Evolutionary conservation across 805 yeast species (phyloP), one percentile per base, ranked within the genome.

Genomic region (Barnettozyma populi): DNA sequence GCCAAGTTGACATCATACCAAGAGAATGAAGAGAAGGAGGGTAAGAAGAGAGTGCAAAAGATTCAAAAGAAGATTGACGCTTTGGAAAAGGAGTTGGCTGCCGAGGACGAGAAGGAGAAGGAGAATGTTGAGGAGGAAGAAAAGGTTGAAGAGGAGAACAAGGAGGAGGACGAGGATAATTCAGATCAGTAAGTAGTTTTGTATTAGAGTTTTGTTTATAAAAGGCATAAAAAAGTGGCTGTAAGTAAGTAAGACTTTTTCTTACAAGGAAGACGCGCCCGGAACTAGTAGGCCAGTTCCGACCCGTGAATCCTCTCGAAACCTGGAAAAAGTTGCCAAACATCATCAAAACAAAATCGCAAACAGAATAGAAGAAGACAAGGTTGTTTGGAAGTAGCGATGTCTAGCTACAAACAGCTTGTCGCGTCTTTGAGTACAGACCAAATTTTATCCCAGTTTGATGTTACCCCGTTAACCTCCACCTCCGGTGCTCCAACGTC

Each of bases 21-120:
- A 66, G 73, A 75, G 43, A 81, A 82, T 69, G 95, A 89, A 72
- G 90, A 83, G 51, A 86, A 81, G 48, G 86, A 82, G 62, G 88
- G 97, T 51, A 77, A 81, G 64, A 78, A 79, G 66, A 84, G 86
- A 66, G 74, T 86, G 55, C 86, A 77, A 59, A 76, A 76, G 54
- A 96, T 94, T 44, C 82, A 88, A 71, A 84, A 82, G 48, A 84
- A 84, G 66, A 77, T 88, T 55, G 84, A 83, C 52, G 75, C 82
- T 62, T 68, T 87, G 52, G 84, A 83, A 61, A 76, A 75, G 45
- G 72, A 69, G 44, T 78, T 67, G 53, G 73, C 71, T 36, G 68
- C 63, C 52, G 73, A 70, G 52, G 82, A 74, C 52, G 76, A 65
- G 29, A 68, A 62, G 48, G 53, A 37, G 13, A 18, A 43, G 31